These are phyloP conservation scores for Rhizoclosmatium globosum DNA, from an alignment of 192 early-diverging fungal species.

Conservation along the genomic window DNA sequence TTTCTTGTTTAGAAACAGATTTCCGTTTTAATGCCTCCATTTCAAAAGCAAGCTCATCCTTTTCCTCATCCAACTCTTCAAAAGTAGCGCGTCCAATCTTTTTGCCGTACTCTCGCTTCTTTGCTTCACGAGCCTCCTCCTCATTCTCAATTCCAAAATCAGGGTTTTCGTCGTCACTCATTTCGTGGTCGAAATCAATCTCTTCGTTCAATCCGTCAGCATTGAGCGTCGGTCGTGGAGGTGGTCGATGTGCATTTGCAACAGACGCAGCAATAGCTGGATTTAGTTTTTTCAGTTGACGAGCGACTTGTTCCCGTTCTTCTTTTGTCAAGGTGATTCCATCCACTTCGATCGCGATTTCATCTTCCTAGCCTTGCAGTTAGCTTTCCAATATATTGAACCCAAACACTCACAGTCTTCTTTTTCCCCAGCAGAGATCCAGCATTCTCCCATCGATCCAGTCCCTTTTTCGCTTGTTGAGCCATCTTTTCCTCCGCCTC, in stretches of 20 bases:
- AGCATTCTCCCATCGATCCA: constrained; percentile 37
- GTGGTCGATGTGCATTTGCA: neutral
- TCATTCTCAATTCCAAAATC: constrained; percentile 61
- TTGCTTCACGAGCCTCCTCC: constrained; percentile 59
- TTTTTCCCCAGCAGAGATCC: constrained; percentile 38
- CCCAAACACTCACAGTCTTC: neutral
- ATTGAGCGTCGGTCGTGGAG: neutral
- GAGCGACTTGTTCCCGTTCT: constrained; percentile 15
- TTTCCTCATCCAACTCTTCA: constrained; percentile 48
- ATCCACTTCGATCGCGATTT: constrained; percentile 24
- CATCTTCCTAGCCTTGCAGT: constrained; percentile 10
- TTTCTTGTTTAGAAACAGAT: constrained; percentile 10
- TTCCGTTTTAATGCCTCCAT: constrained; percentile 19
- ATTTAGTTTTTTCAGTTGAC: constrained; percentile 18
- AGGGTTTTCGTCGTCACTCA: constrained; percentile 59
- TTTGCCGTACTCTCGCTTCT: constrained; percentile 47
- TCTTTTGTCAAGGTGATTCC: constrained; percentile 32
- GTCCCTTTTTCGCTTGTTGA: constrained; percentile 19
- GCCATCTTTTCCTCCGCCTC: constrained; percentile 59
- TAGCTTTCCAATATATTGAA: neutral
- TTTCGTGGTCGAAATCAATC: constrained; percentile 55
- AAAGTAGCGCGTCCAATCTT: constrained; percentile 35
- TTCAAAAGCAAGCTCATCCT: constrained; percentile 30
- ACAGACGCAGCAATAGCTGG: neutral
- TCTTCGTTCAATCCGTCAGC: constrained; percentile 47